These are phyloP conservation scores for Calonectria fujianensis DNA, from an alignment of 2,329 filamentous ascomycete genomes.

Conservation along the genomic window DNA sequence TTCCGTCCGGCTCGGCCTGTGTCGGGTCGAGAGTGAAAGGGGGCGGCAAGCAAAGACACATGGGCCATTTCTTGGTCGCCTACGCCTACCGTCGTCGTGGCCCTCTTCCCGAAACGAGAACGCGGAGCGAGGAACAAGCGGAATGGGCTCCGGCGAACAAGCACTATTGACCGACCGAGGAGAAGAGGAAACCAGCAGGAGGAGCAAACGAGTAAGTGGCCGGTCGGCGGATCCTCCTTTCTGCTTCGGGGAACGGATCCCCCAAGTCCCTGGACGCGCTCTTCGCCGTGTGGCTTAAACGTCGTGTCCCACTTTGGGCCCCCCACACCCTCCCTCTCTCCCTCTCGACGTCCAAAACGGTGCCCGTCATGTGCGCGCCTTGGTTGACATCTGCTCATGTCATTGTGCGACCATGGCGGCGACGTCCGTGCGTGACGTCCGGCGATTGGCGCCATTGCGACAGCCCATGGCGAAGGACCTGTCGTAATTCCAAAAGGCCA, in stretches of 20 bases:
- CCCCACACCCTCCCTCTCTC: conserved; percentile 40
- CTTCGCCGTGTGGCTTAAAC: conserved; percentile 27
- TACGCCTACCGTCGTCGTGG: not conserved
- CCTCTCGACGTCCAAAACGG: conserved; percentile 44
- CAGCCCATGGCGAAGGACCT: conserved; percentile 48
- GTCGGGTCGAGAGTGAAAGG: not conserved
- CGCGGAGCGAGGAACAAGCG: not conserved
- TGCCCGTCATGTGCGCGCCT: conserved; percentile 47
- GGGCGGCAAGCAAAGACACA: not conserved
- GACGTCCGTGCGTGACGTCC: conserved; percentile 51
- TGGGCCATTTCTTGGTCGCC: not conserved
- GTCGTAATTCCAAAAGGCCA: conserved; percentile 42
- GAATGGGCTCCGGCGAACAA: not conserved
- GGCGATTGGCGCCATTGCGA: conserved; percentile 47
- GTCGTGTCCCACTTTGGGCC: conserved; percentile 44
- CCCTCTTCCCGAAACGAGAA: not conserved
- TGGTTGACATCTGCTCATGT: conserved; percentile 34
- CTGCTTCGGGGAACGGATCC: conserved; percentile 25
- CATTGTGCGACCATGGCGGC: conserved; percentile 49
- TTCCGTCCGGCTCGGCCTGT: conserved; percentile 4
- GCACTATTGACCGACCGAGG: not conserved
- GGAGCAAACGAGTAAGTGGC: no score
- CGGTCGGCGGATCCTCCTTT: not conserved
- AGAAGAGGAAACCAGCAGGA: no score
- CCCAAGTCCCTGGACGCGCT: conserved; percentile 23